Conservation (phyloP, 805 yeast genomes). For the Wickerhamomyces canadensis region DNA sequence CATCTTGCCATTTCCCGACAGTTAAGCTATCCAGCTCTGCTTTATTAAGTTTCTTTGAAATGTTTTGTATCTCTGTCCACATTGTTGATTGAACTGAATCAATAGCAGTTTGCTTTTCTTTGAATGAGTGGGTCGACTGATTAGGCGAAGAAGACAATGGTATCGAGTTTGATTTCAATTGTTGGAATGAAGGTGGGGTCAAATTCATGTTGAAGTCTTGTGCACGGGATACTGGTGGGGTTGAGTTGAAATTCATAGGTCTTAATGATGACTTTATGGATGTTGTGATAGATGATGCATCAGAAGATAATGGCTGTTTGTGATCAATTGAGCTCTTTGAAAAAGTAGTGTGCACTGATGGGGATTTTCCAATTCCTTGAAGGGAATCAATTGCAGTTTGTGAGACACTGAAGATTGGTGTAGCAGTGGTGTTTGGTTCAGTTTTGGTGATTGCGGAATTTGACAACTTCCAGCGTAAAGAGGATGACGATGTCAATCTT, state of each 20-base stretch:
- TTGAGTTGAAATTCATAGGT: neutral
- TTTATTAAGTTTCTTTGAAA: conserved; percentile 59
- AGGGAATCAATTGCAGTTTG: conserved; percentile 7
- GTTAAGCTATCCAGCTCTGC: conserved; percentile 51
- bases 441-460: conserved; percentile 19
- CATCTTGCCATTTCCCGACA: conserved; percentile 89
- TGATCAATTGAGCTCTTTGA: neutral
- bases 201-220: no score
- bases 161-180: conserved; percentile 3
- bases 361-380: neutral
- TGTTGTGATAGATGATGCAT: neutral
- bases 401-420: conserved; percentile 14
- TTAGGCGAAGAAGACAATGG: conserved; percentile 7
- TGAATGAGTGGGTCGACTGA: neutral
- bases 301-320: no score
- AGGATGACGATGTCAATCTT: conserved; percentile 6
- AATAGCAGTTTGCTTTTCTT: conserved; percentile 12
- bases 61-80: conserved; percentile 68
- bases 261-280: neutral
- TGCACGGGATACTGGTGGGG: neutral
- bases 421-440: conserved; percentile 12
- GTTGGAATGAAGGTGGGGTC: conserved; percentile 1
- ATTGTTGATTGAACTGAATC: conserved; percentile 23
- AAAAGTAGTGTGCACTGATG: neutral
- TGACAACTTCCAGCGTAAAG: conserved; percentile 21